Evolutionary conservation across 306 rosid genomes (phyloP).

Genomic region (peach (Prunus persica)): Prunus_persica_NCBIv2 NC_034009.1:464501-465000

Average conservation of each 20-base stretch:
- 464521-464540: slow-evolving; percentile 83
- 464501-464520: slow-evolving; percentile 46
- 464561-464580: slow-evolving; percentile 71
- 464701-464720: slow-evolving; percentile 16
- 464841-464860: slow-evolving; percentile 21
- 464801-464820: slow-evolving; percentile 5
- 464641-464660: slow-evolving; percentile 90
- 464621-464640: slow-evolving; percentile 81
- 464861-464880: not conserved
- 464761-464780: slow-evolving; percentile 13
- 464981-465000: too few species aligned
- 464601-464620: slow-evolving; percentile 83
- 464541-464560: slow-evolving; percentile 75
- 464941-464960: too few species aligned
- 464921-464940: too few species aligned
- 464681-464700: slow-evolving; percentile 26
- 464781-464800: not conserved
- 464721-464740: slow-evolving; percentile 14
- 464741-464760: slow-evolving; percentile 18
- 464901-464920: too few species aligned
- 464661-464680: slow-evolving; percentile 20
- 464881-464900: too few species aligned
- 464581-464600: slow-evolving; percentile 84
- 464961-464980: too few species aligned
- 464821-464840: not conserved